Conservation (phyloP, 2,329 filamentous ascomycete species). For the Magnaporthiopsis incrustans region DNA sequence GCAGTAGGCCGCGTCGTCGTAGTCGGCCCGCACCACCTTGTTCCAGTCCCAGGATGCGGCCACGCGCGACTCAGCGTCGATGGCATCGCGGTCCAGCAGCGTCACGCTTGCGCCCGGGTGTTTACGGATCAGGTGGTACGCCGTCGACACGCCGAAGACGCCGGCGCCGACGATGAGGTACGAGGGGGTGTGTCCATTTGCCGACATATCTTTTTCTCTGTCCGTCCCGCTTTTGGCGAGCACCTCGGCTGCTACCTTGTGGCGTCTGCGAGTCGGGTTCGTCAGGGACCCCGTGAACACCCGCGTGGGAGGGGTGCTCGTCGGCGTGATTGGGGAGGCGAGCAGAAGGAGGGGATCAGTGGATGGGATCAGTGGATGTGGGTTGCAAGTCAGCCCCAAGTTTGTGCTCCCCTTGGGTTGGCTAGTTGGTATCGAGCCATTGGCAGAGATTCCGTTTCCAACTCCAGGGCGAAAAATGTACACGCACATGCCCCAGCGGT, state of each 20-base stretch:
- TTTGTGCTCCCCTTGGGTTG: not conserved
- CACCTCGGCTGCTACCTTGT: slow-evolving; percentile 1
- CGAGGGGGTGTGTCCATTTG: not conserved
- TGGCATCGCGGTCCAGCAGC: slow-evolving; percentile 48
- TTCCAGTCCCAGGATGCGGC: slow-evolving; percentile 68
- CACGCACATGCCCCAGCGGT: not conserved
- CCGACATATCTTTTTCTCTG: slow-evolving; percentile 1
- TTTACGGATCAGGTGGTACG: slow-evolving; percentile 49
- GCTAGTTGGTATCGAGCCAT: not conserved
- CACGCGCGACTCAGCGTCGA: slow-evolving; percentile 35
- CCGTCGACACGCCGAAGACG: slow-evolving; percentile 58
- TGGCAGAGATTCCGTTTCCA: not conserved
- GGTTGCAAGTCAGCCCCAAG: not conserved
- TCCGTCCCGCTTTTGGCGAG: not conserved
- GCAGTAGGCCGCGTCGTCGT: slow-evolving; percentile 56
- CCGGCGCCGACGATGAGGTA: slow-evolving; percentile 51
- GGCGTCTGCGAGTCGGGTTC: not conserved
- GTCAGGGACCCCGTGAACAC: not conserved
- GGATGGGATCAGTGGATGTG: not conserved
- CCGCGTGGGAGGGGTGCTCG: slow-evolving; percentile 4
- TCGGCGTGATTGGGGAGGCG: not conserved
- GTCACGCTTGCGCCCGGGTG: slow-evolving; percentile 43
- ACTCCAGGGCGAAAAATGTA: not conserved
- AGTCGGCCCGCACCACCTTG: slow-evolving; percentile 64
- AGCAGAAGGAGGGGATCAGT: not conserved